phyloP scores from a whole-genome alignment of 2,329 filamentous ascomycete species.

The Talaromyces sp. region DNA sequence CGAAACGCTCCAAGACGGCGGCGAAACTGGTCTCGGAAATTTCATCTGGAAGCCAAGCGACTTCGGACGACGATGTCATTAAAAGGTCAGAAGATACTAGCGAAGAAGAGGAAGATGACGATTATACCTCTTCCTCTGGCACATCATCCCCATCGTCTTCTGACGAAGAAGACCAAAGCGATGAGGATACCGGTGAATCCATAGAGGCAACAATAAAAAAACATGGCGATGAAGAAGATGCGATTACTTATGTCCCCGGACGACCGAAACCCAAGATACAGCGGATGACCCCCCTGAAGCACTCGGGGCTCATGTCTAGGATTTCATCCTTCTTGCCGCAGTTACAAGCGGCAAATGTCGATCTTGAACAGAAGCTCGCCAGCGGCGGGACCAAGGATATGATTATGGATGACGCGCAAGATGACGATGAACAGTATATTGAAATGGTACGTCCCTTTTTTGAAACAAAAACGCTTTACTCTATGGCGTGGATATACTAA shows the following conservation, averaged over 20 bases:
- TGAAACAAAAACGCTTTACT: not conserved
- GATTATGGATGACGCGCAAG: slow-evolving; percentile 26
- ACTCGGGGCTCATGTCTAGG: slow-evolving; percentile 26
- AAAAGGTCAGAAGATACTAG: not conserved
- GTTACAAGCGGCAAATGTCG: slow-evolving; percentile 39
- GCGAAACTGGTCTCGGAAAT: not conserved
- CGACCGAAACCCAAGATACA: slow-evolving; percentile 30
- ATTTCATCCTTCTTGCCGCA: slow-evolving; percentile 37
- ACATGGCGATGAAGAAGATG: slow-evolving; percentile 4
- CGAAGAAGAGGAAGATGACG: slow-evolving; percentile 8
- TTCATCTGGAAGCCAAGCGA: not conserved
- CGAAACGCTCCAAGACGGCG: not conserved
- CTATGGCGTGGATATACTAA: not conserved
- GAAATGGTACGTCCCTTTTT: slow-evolving; percentile 31
- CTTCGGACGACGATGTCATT: not conserved
- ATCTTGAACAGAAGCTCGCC: slow-evolving; percentile 33
- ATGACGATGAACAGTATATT: slow-evolving; percentile 32
- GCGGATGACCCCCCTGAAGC: slow-evolving; percentile 1
- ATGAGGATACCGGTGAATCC: slow-evolving; percentile 19
- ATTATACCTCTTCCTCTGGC: slow-evolving; percentile 15
- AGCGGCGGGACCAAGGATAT: slow-evolving; percentile 26
- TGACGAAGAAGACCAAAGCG: slow-evolving; percentile 20
- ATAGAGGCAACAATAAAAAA: not conserved
- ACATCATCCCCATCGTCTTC: slow-evolving; percentile 13
- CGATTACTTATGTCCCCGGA: slow-evolving; percentile 24